Percentiles rank a stretch among this genome's conserved stretches.
These are phyloP conservation scores for Hamamelis virginiana DNA, from an alignment of 164 flowering plant species.

Conservation along the genomic window DNA sequence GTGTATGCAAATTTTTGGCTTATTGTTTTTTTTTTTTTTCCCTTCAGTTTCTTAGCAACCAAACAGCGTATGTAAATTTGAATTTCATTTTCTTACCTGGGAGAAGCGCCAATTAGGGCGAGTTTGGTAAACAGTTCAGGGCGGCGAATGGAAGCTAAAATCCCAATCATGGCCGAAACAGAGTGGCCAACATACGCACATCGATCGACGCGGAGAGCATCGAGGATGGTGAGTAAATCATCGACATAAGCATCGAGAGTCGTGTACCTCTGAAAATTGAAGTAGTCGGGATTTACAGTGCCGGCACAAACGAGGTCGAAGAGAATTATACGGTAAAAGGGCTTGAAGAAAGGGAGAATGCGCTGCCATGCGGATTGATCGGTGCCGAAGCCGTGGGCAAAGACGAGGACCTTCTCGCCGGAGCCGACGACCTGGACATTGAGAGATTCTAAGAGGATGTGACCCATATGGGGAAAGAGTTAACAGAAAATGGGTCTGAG, in stretches of 20 bases:
- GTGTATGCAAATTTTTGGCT: too few relatives aligned
- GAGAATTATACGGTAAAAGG: slow-evolving; percentile 56
- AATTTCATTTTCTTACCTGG: slow-evolving; percentile 43
- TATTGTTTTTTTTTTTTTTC: too few relatives aligned
- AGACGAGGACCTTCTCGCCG: slow-evolving; percentile 59
- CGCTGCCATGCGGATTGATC: slow-evolving; percentile 96
- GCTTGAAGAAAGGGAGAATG: slow-evolving; percentile 65
- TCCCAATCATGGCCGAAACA: slow-evolving; percentile 90
- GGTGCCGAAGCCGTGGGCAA: slow-evolving; percentile 93
- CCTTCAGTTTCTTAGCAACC: too few relatives aligned
- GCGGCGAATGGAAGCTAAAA: slow-evolving; percentile 81
- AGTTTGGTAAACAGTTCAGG: slow-evolving; percentile 88
- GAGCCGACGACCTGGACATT: slow-evolving; percentile 77
- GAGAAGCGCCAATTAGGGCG: slow-evolving; percentile 89
- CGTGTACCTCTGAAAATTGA: slow-evolving; percentile 73
- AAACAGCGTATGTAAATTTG: too few relatives aligned
- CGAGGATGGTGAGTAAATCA: slow-evolving; percentile 79
- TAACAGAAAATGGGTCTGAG: not conserved
- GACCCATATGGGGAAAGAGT: slow-evolving; percentile 27
- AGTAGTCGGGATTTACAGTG: slow-evolving; percentile 87
- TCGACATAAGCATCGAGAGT: slow-evolving; percentile 84
- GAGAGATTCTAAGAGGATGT: slow-evolving; percentile 56
- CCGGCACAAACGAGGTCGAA: slow-evolving; percentile 95
- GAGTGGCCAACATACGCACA: slow-evolving; percentile 94
- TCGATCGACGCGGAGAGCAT: slow-evolving; percentile 48